Base-by-base conservation (phyloP, 2,329 filamentous ascomycete genomes). In the Scedosporium boydii region DNA sequence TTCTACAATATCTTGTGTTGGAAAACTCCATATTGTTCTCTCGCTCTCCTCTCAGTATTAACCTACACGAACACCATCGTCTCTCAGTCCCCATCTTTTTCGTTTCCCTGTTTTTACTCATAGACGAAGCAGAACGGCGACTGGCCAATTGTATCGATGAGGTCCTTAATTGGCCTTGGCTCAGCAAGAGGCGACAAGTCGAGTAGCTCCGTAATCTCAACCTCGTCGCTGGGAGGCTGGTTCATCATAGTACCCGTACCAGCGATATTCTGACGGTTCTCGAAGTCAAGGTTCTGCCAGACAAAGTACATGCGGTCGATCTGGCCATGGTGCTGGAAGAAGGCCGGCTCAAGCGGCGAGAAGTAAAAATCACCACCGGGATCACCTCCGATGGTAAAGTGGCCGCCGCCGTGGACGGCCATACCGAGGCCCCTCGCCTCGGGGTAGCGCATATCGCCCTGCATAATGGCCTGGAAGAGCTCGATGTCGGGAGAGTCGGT, bases 281-380 rank as follows among this genome's bases (percentile, higher is more conserved):
- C 69, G 69, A 70, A 74, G 66, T 80, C 74, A 23, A 77, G 73
- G 62, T 77, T 78, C 69, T 80, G 78, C 78, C 78, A 81, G 65
- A 80, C 76, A 68, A 76, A 80, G 68, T 77, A 79, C 57, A 77
- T 70, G 12, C 78, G 71, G 64, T 81, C 78, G 60, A 81, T 74
- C 65, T 77, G 72, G 27, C 66, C 63, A 63, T 75, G 71, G 34
- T 73, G 72, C 0, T 74, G 63, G 62, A 70, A 75, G 62, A 75
- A 75, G 5, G 64, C 70, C 29, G 73, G 73, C 46, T 75, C 73
- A 9, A 72, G 74, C 4, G 75, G 77, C 4, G 70, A 76, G 3
- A 71, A 72, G 61, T 69, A 77, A 58, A 77, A 72, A 60, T 78
- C 76, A 26, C 61, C 61, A 51, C 61, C 61, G 9, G 61, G 61